Conservation (phyloP, 2,329 filamentous ascomycete species). For the Myriosclerotinia scirpicola region DNA sequence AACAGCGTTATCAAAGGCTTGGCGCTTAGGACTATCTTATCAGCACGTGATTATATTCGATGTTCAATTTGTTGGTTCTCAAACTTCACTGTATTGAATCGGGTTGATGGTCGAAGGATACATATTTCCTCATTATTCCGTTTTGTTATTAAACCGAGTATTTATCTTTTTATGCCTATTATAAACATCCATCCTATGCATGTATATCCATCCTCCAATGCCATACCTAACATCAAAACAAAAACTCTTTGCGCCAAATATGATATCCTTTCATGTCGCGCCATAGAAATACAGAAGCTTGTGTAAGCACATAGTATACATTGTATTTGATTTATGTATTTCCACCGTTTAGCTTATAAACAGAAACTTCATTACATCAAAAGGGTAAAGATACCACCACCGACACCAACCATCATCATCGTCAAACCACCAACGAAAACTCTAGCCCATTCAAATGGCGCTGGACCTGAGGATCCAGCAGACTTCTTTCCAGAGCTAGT, state of each 20-base stretch:
- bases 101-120: neutral
- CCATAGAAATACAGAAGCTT: neutral
- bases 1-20: slow-evolving; percentile 13
- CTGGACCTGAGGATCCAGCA: slow-evolving; percentile 30
- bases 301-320: slow-evolving; percentile 12
- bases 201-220: neutral
- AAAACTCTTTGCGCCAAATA: slow-evolving; percentile 3
- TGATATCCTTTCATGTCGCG: neutral
- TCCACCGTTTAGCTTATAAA: neutral
- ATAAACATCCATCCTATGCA: neutral
- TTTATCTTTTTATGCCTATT: too few relatives aligned
- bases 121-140: neutral
- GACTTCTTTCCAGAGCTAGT: slow-evolving; percentile 32
- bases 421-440: slow-evolving; percentile 31
- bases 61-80: neutral
- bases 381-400: slow-evolving; percentile 33
- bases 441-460: slow-evolving; percentile 36
- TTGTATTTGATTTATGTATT: slow-evolving; percentile 10
- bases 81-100: neutral
- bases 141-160: neutral
- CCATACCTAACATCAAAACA: neutral
- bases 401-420: slow-evolving; percentile 34
- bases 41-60: slow-evolving; percentile 6
- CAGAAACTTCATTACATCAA: slow-evolving; percentile 14
- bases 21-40: slow-evolving; percentile 7